Conservation (phyloP, 2,329 filamentous ascomycete species). For the Intubia oerlemansii region DNA sequence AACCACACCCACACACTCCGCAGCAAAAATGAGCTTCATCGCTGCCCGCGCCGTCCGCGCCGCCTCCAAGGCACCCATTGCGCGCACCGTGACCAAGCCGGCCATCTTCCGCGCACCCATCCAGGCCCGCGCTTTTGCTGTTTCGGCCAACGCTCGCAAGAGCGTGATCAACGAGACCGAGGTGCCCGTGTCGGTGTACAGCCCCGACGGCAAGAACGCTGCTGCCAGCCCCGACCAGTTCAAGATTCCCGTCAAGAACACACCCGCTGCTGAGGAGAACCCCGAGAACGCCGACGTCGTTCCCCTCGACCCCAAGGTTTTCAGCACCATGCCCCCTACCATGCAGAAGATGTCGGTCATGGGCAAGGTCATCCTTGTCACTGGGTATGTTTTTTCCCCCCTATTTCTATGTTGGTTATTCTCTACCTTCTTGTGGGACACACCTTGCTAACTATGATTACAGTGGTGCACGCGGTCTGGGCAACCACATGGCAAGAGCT, state of each 20-base stretch:
- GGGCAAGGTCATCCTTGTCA: constrained; percentile 51
- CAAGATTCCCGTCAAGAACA: constrained; percentile 28
- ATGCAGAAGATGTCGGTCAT: constrained; percentile 48
- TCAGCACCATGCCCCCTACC: constrained; percentile 36
- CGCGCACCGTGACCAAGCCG: constrained; percentile 8
- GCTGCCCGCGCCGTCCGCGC: constrained; percentile 12
- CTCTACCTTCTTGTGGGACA: too few species aligned
- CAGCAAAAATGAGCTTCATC: constrained; percentile 10
- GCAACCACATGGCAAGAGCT: constrained; percentile 60
- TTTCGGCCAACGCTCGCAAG: constrained; percentile 15
- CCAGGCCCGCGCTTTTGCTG: constrained; percentile 15
- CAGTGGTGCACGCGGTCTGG: constrained; percentile 55
- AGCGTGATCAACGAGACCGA: constrained; percentile 35
- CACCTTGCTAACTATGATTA: too few species aligned
- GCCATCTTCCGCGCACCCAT: constrained; percentile 3
- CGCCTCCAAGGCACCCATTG: constrained; percentile 11
- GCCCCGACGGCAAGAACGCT: constrained; percentile 22
- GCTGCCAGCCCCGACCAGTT: constrained; percentile 25
- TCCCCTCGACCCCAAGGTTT: constrained; percentile 31
- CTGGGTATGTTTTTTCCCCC: constrained; percentile 36
- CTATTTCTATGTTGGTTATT: too few species aligned
- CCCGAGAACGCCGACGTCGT: constrained; percentile 24
- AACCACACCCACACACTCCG: too few species aligned
- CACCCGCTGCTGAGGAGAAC: constrained; percentile 10
- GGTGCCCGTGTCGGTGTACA: constrained; percentile 33